Conservation (phyloP, 176 grass and related monocot genomes). For the Cymbopogon citratus region DNA sequence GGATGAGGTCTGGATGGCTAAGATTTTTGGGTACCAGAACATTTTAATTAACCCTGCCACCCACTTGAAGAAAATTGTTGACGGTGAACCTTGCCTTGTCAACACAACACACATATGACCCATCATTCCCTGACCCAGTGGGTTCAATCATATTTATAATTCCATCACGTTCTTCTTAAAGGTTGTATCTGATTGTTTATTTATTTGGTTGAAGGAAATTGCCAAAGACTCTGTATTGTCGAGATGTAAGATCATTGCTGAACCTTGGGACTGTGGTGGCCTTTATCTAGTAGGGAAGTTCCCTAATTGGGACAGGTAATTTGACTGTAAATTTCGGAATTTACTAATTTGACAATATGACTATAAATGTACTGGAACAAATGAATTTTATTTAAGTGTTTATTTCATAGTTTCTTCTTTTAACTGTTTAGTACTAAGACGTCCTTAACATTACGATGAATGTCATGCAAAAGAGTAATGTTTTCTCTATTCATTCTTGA, state of each 20-base stretch:
- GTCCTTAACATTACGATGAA: conserved; percentile 1
- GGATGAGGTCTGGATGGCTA: background rate
- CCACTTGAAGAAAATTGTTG: background rate
- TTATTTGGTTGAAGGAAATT: conserved; percentile 59
- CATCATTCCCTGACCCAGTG: background rate
- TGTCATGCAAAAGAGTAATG: conserved; percentile 9
- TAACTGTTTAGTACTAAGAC: background rate
- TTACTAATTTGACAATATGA: conserved; percentile 28
- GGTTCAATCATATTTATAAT: background rate
- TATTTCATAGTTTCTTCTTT: conserved; percentile 3
- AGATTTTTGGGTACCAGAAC: background rate
- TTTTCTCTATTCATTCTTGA: background rate
- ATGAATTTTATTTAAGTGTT: background rate
- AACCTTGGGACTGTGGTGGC: conserved; percentile 97
- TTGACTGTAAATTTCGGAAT: background rate
- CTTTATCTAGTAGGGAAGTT: conserved; percentile 95
- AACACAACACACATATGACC: background rate
- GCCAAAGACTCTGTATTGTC: conserved; percentile 83
- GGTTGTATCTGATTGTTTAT: conserved; percentile 20
- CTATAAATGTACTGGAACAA: background rate
- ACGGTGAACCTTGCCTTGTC: background rate
- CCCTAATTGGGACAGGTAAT: conserved; percentile 99
- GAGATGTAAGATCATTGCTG: conserved; percentile 99
- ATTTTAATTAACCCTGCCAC: background rate
- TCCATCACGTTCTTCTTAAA: background rate